Evolutionary conservation across 345 rosid genomes (phyloP).

Genomic region (Raphanus raphanistrum): DNA sequence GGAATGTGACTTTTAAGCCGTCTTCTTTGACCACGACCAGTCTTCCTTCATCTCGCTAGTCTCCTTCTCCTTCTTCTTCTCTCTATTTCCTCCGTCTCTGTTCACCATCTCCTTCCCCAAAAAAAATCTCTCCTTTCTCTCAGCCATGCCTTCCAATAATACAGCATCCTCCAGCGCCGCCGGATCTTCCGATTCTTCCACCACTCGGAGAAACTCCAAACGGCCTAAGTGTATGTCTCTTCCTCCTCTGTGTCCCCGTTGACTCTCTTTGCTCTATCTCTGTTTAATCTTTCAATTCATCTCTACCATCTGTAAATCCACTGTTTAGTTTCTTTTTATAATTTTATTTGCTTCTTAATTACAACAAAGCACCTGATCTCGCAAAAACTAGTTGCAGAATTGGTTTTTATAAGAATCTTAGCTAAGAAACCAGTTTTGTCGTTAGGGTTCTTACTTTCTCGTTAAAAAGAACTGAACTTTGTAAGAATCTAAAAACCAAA

Average conservation of each 20-base stretch:
- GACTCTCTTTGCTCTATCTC: neutral
- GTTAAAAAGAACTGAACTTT: neutral
- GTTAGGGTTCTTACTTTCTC: neutral
- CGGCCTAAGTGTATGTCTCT: constrained; percentile 77
- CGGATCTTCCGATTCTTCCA: constrained; percentile 77
- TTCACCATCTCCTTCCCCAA: neutral
- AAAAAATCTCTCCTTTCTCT: neutral
- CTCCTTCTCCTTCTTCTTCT: neutral
- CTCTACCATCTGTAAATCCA: neutral
- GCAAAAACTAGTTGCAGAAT: neutral
- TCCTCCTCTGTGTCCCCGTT: neutral
- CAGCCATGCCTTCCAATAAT: constrained; percentile 46
- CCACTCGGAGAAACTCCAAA: constrained; percentile 71
- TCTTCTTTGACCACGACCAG: constrained; percentile 21
- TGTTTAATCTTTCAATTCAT: neutral
- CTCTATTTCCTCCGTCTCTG: neutral
- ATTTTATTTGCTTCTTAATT: neutral
- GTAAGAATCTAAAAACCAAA: neutral
- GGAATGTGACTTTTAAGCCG: constrained; percentile 16
- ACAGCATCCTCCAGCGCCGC: constrained; percentile 67
- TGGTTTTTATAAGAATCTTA: neutral
- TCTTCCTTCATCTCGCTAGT: neutral
- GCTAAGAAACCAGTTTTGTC: neutral
- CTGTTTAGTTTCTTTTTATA: neutral
- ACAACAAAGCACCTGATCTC: neutral